Conservation (phyloP, 2,329 filamentous ascomycete species). For the Cladosporium sp. region DNA sequence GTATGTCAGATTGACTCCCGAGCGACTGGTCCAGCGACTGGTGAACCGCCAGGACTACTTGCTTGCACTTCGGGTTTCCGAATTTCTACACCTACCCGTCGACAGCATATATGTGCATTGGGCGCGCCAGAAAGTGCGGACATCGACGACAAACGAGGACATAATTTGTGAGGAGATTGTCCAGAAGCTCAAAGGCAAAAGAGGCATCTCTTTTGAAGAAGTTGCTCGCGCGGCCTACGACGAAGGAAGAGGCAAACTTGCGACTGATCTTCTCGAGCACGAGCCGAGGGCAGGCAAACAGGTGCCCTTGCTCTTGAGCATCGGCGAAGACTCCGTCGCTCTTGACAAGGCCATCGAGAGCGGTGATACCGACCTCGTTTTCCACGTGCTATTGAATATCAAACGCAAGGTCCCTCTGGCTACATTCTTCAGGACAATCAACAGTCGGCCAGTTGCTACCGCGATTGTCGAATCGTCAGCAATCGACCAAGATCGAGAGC, state of each 20-base stretch:
- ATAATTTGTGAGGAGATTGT: constrained; percentile 84
- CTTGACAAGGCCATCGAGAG: constrained; percentile 96
- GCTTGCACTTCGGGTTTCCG: constrained; percentile 82
- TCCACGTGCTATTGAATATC: constrained; percentile 81
- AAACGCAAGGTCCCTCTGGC: constrained; percentile 89
- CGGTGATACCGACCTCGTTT: constrained; percentile 90
- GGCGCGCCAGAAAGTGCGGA: constrained; percentile 90
- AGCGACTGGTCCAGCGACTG: constrained; percentile 80
- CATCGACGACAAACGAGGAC: constrained; percentile 82
- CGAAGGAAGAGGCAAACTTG: constrained; percentile 84
- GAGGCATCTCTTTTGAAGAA: constrained; percentile 91
- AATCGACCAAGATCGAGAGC: constrained; percentile 70
- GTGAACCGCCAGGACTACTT: constrained; percentile 90
- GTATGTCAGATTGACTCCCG: constrained; percentile 85
- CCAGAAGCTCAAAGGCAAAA: constrained; percentile 79
- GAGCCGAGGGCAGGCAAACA: constrained; percentile 95
- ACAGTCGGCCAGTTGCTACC: constrained; percentile 78
- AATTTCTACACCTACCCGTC: constrained; percentile 80
- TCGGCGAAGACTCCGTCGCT: constrained; percentile 94
- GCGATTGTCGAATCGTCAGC: constrained; percentile 87
- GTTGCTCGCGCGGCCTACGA: constrained; percentile 93
- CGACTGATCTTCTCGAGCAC: constrained; percentile 87
- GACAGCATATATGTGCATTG: constrained; percentile 95
- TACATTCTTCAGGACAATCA: constrained; percentile 89
- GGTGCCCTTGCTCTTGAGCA: constrained; percentile 85